Conservation (phyloP, 2,329 filamentous ascomycete genomes). For the Zymoseptoria pseudotritici region DNA sequence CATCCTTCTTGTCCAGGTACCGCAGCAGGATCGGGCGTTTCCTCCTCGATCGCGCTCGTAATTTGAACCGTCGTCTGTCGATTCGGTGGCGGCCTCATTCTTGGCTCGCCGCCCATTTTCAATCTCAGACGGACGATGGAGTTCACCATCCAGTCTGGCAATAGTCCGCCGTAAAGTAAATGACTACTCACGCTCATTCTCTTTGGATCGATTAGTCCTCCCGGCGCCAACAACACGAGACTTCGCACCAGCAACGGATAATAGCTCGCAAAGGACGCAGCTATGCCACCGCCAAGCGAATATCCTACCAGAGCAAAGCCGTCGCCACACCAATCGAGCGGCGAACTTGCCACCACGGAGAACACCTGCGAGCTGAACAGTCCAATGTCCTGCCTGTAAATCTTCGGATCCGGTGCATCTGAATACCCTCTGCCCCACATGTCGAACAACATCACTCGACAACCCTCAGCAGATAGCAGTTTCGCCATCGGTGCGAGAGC, state of each 20-base stretch:
- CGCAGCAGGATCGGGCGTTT: not conserved
- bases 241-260: conserved; percentile 61
- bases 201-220: conserved; percentile 62
- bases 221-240: conserved; percentile 70
- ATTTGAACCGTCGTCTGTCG: not conserved
- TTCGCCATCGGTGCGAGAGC: conserved; percentile 60
- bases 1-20: not conserved
- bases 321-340: conserved; percentile 55
- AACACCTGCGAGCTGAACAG: conserved; percentile 69
- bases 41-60: not conserved
- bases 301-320: conserved; percentile 70
- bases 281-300: conserved; percentile 69
- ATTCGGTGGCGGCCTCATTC: not conserved
- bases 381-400: conserved; percentile 63
- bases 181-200: conserved; percentile 56
- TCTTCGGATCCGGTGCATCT: conserved; percentile 58
- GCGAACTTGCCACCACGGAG: conserved; percentile 61
- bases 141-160: conserved; percentile 53
- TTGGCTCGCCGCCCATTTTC: conserved; percentile 29
- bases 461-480: conserved; percentile 53
- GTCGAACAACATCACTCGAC: conserved; percentile 73
- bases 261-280: conserved; percentile 60
- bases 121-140: conserved; percentile 38
- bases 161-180: conserved; percentile 55
- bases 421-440: conserved; percentile 72